These are phyloP conservation scores for Arthrobotrys conoides DNA, from an alignment of 2,329 filamentous ascomycete species.

Conservation along the genomic window DNA sequence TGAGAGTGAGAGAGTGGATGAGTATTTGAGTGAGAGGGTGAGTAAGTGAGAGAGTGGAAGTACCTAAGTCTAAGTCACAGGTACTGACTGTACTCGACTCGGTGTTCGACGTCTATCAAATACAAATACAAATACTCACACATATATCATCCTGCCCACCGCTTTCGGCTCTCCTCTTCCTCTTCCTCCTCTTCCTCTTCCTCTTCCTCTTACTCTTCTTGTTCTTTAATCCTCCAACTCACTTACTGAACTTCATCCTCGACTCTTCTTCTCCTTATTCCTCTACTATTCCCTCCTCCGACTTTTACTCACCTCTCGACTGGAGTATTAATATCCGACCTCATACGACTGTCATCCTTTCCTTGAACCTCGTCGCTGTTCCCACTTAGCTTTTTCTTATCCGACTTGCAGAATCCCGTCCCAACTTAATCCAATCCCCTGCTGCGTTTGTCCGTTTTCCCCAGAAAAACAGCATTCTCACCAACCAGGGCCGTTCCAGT, in stretches of 20 bases:
- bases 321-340: constrained; percentile 1
- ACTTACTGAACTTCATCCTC: too few relatives aligned
- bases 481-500: constrained; percentile 13
- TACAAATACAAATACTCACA: constrained; percentile 5
- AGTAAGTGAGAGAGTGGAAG: not conserved
- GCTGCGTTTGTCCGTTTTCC: constrained; percentile 50
- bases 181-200: not conserved
- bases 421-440: not conserved
- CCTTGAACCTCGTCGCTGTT: constrained; percentile 11
- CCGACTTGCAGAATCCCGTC: constrained; percentile 10
- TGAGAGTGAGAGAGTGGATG: not conserved
- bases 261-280: not conserved
- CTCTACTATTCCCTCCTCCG: constrained; percentile 2
- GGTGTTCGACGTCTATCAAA: not conserved
- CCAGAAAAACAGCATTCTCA: constrained; percentile 36
- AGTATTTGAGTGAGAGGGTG: not conserved
- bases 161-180: constrained; percentile 40
- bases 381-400: constrained; percentile 11
- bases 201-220: constrained; percentile 7
- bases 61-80: not conserved
- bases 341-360: constrained; percentile 16
- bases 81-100: not conserved
- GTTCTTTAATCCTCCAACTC: not conserved
- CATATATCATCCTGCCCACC: constrained; percentile 36
- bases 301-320: constrained; percentile 1